These are phyloP conservation scores for Termitomyces sp. DNA, from an alignment of 768 basidiomycete genomes.

Conservation along the genomic window DNA sequence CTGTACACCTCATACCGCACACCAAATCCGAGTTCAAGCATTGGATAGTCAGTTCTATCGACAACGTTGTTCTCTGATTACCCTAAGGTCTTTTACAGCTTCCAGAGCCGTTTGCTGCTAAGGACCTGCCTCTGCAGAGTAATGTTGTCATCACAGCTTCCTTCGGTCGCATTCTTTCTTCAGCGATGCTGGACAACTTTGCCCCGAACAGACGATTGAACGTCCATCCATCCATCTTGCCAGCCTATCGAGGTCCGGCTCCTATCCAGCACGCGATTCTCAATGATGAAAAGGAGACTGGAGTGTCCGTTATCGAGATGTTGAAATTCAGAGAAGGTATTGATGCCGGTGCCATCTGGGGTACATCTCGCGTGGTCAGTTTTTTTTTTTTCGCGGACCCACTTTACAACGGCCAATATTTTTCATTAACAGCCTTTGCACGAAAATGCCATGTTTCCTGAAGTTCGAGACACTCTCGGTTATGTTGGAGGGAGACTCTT, in stretches of 20 bases:
- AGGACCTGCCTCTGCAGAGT: constrained; percentile 23
- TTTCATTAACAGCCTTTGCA: constrained; percentile 41
- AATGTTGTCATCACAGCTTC: constrained; percentile 83
- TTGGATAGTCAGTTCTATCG: constrained; percentile 50
- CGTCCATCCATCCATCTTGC: constrained; percentile 86
- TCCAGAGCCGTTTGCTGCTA: constrained; percentile 30
- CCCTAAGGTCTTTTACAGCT: constrained; percentile 15
- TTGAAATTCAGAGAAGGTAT: constrained; percentile 62
- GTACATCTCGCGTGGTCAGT: constrained; percentile 45
- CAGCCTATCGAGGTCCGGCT: constrained; percentile 83
- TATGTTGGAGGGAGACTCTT: constrained; percentile 62
- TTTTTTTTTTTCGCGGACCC: not conserved
- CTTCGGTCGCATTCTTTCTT: constrained; percentile 81
- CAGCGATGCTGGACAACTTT: constrained; percentile 56
- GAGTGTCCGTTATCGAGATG: constrained; percentile 81
- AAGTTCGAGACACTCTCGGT: constrained; percentile 55
- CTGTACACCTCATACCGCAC: constrained; percentile 56
- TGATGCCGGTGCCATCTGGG: constrained; percentile 76
- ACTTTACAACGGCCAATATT: not conserved
- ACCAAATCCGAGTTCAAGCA: constrained; percentile 51
- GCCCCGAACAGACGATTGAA: constrained; percentile 59
- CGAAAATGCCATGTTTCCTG: constrained; percentile 41
- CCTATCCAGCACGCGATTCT: constrained; percentile 83
- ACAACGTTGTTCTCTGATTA: not conserved
- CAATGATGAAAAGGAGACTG: constrained; percentile 60